Evolutionary conservation across 495 filamentous ascomycete genomes (phyloP), one percentile per base, ranked within the genome.

Genomic region (Aspergillus homomorphus): DNA sequence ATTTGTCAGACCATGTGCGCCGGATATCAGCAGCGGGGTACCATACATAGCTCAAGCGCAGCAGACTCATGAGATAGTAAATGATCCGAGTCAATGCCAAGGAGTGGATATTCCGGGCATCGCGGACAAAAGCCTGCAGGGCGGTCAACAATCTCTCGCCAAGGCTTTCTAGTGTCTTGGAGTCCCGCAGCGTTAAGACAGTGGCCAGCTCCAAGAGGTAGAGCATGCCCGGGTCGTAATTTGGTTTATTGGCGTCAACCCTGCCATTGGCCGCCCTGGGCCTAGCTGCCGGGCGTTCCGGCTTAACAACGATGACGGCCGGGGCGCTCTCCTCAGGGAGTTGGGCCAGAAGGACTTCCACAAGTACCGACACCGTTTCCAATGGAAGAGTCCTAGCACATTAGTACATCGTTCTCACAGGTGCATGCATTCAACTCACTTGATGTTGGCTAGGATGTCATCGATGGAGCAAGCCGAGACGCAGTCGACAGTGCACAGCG

Each of bases 171-270:
- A 95, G 78, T 0, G 89, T 92, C 59, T 84, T 76, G 26, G 84
- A 67, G 62, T 97, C 89, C 51, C 91, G 83, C 24, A 95, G 80
- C 16, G 89, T 87, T 21, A 99, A 76, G 10, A 94, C 82, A 3
- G 95, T 97, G 38, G 89, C 88, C 60, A 96, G 80, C 66, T 98
- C 94, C 20, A 99, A 77, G 7, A 95, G 80, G 68, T 93, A 98
- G 0, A 96, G 87, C 62, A 93, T 78, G 1, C 86, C 84, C 2
- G 94, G 92, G 63, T 96, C 90, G 65, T 99, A 99, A n/a, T 75
- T 75, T 4, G 87, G 84, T 50, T 64, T 64, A 51, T 71, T 73
- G 38, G 71, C 58, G 64, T 89, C 90, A 12, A 79, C 62, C 50
- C 77, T 73, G 44, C 71, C 56, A 42, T 76, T 77, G 33, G 71